Conservation (phyloP, 805 yeast genomes). For the Wickerhamomyces queroliae region DNA sequence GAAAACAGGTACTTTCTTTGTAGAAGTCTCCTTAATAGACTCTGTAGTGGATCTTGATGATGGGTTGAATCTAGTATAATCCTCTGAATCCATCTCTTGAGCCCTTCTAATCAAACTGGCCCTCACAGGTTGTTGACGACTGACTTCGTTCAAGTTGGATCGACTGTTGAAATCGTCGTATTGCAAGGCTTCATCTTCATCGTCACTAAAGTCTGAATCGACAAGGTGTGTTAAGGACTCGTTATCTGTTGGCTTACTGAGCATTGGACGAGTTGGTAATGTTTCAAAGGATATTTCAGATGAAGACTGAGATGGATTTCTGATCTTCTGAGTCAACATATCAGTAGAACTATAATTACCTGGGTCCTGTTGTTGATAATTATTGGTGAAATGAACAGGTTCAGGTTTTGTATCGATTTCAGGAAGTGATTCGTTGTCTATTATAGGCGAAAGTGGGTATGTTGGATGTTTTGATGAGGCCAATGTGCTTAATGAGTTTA, state of each 20-base stretch:
- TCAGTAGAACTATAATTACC: background rate
- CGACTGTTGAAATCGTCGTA: background rate
- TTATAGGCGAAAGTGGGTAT: background rate
- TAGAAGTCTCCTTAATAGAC: too few species aligned
- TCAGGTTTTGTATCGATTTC: background rate
- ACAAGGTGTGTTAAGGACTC: background rate
- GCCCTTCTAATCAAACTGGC: constrained; percentile 1
- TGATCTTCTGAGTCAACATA: background rate
- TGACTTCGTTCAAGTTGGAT: background rate
- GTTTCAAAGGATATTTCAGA: background rate
- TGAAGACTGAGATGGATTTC: background rate
- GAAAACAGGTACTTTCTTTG: background rate
- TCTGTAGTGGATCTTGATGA: background rate
- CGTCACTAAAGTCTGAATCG: background rate
- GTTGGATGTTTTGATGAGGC: background rate
- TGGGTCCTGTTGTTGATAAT: background rate
- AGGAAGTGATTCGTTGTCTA: background rate
- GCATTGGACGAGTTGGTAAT: background rate
- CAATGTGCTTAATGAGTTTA: background rate
- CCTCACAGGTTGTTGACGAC: background rate
- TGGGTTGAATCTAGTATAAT: constrained; percentile 7
- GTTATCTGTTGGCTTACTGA: background rate
- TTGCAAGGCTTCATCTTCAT: background rate
- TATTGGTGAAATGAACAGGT: background rate
- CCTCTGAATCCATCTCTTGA: constrained; percentile 1